phyloP scores from a whole-genome alignment of 371 early-diverging fungal species.

The Astathelohania contejeani region DNA sequence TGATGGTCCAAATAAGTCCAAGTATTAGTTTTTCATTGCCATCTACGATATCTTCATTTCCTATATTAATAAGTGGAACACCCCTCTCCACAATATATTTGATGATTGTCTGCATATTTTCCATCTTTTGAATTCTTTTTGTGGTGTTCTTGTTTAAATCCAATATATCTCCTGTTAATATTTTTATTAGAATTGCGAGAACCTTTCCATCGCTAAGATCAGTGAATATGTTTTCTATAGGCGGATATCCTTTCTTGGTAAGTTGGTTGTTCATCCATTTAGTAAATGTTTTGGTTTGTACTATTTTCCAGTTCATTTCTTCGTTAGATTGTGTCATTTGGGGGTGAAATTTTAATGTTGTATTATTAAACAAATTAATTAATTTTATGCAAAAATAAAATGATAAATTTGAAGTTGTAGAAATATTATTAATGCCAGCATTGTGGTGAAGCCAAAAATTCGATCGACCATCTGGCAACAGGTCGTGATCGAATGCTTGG shows the following conservation, averaged over 20 bases:
- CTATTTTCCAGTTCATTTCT: slow-evolving; percentile 53
- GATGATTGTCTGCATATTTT: slow-evolving; percentile 77
- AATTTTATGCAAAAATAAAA: no score
- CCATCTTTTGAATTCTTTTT: slow-evolving; percentile 75
- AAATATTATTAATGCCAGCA: no score
- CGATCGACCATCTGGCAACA: no score
- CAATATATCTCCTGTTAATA: slow-evolving; percentile 48
- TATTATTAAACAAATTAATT: no score
- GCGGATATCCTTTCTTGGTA: slow-evolving; percentile 54
- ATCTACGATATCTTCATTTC: slow-evolving; percentile 78
- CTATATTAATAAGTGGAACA: slow-evolving; percentile 73
- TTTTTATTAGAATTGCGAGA: slow-evolving; percentile 26
- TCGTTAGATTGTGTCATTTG: no score
- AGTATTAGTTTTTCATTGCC: slow-evolving; percentile 75
- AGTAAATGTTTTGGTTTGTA: slow-evolving; percentile 58
- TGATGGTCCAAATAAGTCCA: slow-evolving; percentile 90
- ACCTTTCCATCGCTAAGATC: slow-evolving; percentile 65
- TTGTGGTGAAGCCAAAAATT: no score
- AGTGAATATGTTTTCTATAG: slow-evolving; percentile 56
- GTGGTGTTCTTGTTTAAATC: slow-evolving; percentile 67
- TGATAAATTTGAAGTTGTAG: no score
- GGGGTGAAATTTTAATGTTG: no score
- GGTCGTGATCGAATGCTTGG: no score
- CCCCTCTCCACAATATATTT: slow-evolving; percentile 69
- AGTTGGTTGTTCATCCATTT: slow-evolving; percentile 80